These are phyloP conservation scores for Daphne laureola DNA, from an alignment of 441 rosid species.

Conservation along the genomic window DNA sequence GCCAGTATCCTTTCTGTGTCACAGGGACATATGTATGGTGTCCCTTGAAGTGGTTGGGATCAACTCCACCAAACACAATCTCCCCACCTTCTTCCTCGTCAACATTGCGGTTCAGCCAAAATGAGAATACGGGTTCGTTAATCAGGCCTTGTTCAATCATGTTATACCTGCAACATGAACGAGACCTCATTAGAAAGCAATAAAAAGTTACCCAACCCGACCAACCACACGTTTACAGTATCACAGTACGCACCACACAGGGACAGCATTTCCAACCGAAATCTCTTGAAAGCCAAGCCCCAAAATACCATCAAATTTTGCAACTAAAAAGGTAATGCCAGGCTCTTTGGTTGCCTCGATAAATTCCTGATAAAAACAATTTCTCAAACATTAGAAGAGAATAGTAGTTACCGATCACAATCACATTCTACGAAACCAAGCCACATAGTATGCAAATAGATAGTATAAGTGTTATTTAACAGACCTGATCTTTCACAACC, in stretches of 20 bases:
- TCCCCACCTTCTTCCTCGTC: conserved; percentile 56
- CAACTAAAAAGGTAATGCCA: conserved; percentile 49
- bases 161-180: conserved; percentile 36
- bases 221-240: no score
- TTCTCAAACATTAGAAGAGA: conserved; percentile 1
- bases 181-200: no score
- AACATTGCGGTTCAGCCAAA: conserved; percentile 54
- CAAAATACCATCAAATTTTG: conserved; percentile 59
- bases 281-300: conserved; percentile 62
- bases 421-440: neutral
- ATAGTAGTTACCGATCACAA: conserved; percentile 1
- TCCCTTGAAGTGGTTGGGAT: conserved; percentile 45
- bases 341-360: conserved; percentile 63
- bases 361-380: conserved; percentile 28
- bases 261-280: conserved; percentile 43
- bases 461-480: neutral
- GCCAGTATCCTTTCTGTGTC: conserved; percentile 68
- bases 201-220: no score
- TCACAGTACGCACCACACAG: conserved; percentile 35
- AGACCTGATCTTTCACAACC: conserved; percentile 41
- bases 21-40: conserved; percentile 64
- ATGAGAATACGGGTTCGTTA: conserved; percentile 49
- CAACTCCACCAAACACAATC: conserved; percentile 57
- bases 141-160: conserved; percentile 51
- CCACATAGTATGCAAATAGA: neutral